Evolutionary conservation across 257 asterid genomes (phyloP).

Genomic region (Jacaranda mimosifolia): DNA sequence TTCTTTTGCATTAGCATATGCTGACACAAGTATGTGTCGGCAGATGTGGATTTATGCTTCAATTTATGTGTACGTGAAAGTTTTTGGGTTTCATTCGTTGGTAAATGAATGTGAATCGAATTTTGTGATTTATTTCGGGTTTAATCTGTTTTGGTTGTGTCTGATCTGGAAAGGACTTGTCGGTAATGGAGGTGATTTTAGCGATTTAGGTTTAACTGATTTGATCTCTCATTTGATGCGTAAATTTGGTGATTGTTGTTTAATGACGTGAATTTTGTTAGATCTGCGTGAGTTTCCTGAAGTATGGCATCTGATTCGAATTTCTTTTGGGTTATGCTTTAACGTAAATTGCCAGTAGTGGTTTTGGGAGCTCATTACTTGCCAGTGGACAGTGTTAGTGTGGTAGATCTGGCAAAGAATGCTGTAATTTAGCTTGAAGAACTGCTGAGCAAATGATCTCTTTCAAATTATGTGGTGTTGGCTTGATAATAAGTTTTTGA

Average conservation of each 20-base stretch:
- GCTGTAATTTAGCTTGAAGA: constrained; percentile 5
- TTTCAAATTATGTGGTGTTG: not conserved
- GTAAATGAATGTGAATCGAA: constrained; percentile 12
- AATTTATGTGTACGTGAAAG: constrained; percentile 23
- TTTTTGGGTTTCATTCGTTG: constrained; percentile 11
- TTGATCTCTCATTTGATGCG: constrained; percentile 39
- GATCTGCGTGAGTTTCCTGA: constrained; percentile 31
- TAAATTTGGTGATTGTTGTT: constrained; percentile 20
- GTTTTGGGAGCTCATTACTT: constrained; percentile 28
- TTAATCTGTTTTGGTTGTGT: constrained; percentile 17
- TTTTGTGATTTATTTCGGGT: constrained; percentile 10
- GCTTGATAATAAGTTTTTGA: not conserved
- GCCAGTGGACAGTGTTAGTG: constrained; percentile 26
- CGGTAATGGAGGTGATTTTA: not conserved
- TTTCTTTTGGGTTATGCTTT: constrained; percentile 6
- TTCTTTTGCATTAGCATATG: not conserved
- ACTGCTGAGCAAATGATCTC: not conserved
- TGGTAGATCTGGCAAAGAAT: constrained; percentile 35
- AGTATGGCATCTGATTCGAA: constrained; percentile 11
- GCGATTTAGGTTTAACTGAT: constrained; percentile 30
- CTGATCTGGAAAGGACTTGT: constrained; percentile 36
- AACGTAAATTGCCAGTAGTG: constrained; percentile 28
- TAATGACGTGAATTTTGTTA: not conserved
- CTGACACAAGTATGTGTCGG: constrained; percentile 31
- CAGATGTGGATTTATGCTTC: constrained; percentile 13